Evolutionary conservation across 129 eudicot genomes (phyloP), one percentile per base, ranked within the genome.

Genomic region (Chrysanthemum seticuspe): DNA sequence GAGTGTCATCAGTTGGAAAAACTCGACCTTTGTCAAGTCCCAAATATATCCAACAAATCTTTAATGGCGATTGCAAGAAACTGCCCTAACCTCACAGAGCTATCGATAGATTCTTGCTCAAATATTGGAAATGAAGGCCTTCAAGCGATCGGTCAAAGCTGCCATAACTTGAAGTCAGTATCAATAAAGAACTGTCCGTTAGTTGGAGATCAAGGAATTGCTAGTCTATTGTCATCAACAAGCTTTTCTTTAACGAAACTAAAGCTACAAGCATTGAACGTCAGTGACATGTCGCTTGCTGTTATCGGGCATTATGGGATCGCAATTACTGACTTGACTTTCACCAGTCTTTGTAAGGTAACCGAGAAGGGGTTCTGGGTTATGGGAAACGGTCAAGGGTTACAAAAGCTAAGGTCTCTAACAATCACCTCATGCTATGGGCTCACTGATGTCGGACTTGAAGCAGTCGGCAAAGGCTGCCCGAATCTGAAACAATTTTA

Each of bases 301-400:
- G 93, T 94, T 45, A 79, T 94, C n/a, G 97, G 96, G 21, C 89
- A 84, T 77, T 90, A 90, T 10, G 97, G 98, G 14, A 75, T 74
- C 48, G 86, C 88, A 18, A 16, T 94, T 69, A 88, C 96, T 1
- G 88, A 88, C 70, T 83, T 94, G 40, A 66, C 73, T 21, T 82
- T 94, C 13, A 13, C 63, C n/a, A 75, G 81, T 61, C 97, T 94
- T 49, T 81, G 81, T 16, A 86, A 90, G 56, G 91, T 81, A 74
- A 86, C 82, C 1, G 99, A 94, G 73, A 94, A 83, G 81, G 99
- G 99, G 51, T 90, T 94, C 62, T 90, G 97, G 99, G 97, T 90
- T 25, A 90, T 90, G 99, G 96, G 96, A 7, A 86, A 72, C 21
- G 90, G 89, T 69, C 91, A 86, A 62, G 96, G 97, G 64, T 68